Conservation (phyloP, 352 stramenopile species). For the Phytophthora cryptogea region DNA sequence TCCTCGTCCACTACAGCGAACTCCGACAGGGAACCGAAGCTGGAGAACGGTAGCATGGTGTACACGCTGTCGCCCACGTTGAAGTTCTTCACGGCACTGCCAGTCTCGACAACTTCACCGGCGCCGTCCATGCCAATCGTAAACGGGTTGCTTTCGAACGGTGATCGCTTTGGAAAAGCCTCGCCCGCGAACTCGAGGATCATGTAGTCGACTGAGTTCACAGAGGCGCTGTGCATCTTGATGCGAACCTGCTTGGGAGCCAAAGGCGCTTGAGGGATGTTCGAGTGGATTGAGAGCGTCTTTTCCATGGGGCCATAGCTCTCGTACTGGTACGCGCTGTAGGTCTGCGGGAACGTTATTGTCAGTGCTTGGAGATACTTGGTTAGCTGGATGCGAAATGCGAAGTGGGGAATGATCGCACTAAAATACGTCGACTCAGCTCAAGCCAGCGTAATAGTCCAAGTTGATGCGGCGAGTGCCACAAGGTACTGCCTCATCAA, state of each 20-base stretch:
- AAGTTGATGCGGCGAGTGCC: neutral
- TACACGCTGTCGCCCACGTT: conserved; percentile 38
- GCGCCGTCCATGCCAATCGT: conserved; percentile 30
- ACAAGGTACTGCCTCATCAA: neutral
- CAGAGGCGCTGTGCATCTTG: conserved; percentile 45
- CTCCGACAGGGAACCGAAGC: conserved; percentile 39
- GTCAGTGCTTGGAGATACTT: neutral
- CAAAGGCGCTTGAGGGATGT: conserved; percentile 9
- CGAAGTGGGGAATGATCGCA: neutral
- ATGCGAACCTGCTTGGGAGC: conserved; percentile 45
- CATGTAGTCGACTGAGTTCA: conserved; percentile 43
- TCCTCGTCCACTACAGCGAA: conserved; percentile 35
- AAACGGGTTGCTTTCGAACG: conserved; percentile 19
- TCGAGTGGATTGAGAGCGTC: conserved; percentile 21
- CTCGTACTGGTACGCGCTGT: conserved; percentile 33
- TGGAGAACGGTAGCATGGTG: conserved; percentile 25
- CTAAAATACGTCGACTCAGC: neutral
- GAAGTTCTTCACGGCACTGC: conserved; percentile 12
- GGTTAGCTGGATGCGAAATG: no score
- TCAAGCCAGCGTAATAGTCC: neutral
- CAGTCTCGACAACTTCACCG: conserved; percentile 33
- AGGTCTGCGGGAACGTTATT: conserved; percentile 23
- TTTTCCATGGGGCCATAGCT: conserved; percentile 24
- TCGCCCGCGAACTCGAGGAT: conserved; percentile 23
- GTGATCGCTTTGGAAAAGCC: conserved; percentile 19